These are phyloP conservation scores for Trichomonas gallinae DNA, from an alignment of 208 protist genomes.

Conservation along the genomic window DNA sequence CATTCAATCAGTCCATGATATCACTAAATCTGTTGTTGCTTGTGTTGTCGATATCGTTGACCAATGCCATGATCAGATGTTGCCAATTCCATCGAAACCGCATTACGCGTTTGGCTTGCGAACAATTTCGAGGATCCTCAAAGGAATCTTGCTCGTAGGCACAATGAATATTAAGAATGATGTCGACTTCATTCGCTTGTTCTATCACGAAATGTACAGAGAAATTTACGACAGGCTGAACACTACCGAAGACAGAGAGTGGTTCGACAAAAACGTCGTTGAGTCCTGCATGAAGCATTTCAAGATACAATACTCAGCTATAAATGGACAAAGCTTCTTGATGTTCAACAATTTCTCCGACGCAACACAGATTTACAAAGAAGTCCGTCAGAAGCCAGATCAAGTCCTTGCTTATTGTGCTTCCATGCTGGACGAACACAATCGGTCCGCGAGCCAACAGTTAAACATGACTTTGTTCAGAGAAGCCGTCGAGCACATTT, in stretches of 20 bases:
- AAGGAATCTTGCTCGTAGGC: constrained; percentile 25
- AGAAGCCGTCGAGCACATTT: constrained; percentile 81
- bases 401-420: background rate
- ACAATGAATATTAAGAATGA: constrained; percentile 35
- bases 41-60: constrained; percentile 44
- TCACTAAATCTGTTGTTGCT: background rate
- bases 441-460: background rate
- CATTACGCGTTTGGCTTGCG: constrained; percentile 96
- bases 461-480: constrained; percentile 75
- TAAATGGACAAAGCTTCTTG: constrained; percentile 42
- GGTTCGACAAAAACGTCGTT: constrained; percentile 50
- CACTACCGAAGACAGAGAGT: constrained; percentile 63
- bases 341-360: constrained; percentile 29
- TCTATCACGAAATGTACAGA: constrained; percentile 77
- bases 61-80: constrained; percentile 48
- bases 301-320: constrained; percentile 43
- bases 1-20: constrained; percentile 50
- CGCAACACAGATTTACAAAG: constrained; percentile 30
- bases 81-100: constrained; percentile 76
- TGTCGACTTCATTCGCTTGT: constrained; percentile 53
- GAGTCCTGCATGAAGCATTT: constrained; percentile 14
- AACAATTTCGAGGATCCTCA: constrained; percentile 74
- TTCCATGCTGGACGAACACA: constrained; percentile 27
- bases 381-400: constrained; percentile 25
- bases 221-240: constrained; percentile 88